Percentiles rank a stretch among this genome's conserved stretches.
Conservation (phyloP, 495 filamentous ascomycete species). For the Xylaria cubensis region DNA sequence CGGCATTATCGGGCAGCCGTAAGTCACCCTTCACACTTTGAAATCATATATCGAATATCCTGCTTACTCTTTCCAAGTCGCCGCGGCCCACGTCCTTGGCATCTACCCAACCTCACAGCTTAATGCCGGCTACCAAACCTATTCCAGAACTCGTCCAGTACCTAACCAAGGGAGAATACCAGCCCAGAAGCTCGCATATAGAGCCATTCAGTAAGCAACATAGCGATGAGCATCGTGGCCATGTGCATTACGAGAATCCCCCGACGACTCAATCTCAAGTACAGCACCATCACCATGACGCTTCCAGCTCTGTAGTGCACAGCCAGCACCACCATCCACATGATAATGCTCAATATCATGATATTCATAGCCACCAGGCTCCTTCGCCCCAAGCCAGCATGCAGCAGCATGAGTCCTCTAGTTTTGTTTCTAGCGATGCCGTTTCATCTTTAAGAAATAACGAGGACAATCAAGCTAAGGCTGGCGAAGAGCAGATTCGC, state of each 20-base stretch:
- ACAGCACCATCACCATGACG: slow-evolving; percentile 25
- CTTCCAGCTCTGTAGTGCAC: slow-evolving; percentile 15
- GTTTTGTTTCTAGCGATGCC: slow-evolving; percentile 38
- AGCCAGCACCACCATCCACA: slow-evolving; percentile 23
- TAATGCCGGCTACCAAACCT: slow-evolving; percentile 13
- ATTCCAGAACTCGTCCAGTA: slow-evolving; percentile 55
- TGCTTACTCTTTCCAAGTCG: slow-evolving; percentile 16
- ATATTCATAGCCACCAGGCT: slow-evolving; percentile 30
- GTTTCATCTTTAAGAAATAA: slow-evolving; percentile 35
- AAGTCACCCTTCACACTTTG: slow-evolving; percentile 34
- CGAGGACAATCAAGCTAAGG: slow-evolving; percentile 46
- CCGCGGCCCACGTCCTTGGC: background rate
- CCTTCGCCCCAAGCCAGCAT: slow-evolving; percentile 32
- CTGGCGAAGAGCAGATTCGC: slow-evolving; percentile 50
- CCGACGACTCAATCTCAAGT: slow-evolving; percentile 9
- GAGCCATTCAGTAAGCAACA: slow-evolving; percentile 41
- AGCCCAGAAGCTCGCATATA: slow-evolving; percentile 45
- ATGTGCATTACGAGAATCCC: slow-evolving; percentile 35
- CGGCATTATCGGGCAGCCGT: slow-evolving; percentile 72
- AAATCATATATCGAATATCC: background rate
- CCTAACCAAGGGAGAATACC: slow-evolving; percentile 60
- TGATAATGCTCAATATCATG: slow-evolving; percentile 8
- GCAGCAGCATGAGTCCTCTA: slow-evolving; percentile 34
- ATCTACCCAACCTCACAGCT: background rate
- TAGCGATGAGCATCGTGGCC: slow-evolving; percentile 24